These are phyloP conservation scores for Dryadomyces sulphureus DNA, from an alignment of 2,329 filamentous ascomycete species.

Conservation along the genomic window DNA sequence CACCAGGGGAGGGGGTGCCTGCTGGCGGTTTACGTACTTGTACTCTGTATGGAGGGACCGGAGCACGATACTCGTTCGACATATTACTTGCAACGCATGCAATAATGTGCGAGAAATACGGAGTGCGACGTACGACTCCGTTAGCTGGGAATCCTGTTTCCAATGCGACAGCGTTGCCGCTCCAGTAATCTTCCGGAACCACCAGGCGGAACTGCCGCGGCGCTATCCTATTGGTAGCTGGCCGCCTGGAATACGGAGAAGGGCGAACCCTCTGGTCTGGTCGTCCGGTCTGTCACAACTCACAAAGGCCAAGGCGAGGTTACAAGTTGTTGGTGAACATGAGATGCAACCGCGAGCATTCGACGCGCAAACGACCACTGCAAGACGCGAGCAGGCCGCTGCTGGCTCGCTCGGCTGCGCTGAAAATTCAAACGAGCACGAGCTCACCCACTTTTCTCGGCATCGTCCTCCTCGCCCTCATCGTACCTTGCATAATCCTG, in stretches of 20 bases:
- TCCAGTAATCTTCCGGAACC: background rate
- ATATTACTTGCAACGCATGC: background rate
- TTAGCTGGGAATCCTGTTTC: background rate
- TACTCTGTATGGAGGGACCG: background rate
- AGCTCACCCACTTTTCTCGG: background rate
- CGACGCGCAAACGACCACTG: too few relatives aligned
- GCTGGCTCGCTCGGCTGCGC: too few relatives aligned
- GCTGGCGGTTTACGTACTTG: too few relatives aligned
- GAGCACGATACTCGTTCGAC: too few relatives aligned
- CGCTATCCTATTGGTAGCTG: background rate
- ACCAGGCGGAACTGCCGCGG: background rate
- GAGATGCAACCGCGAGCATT: too few relatives aligned
- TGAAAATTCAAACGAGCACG: background rate
- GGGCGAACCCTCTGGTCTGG: too few relatives aligned
- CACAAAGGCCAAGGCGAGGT: background rate
- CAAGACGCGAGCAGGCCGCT: too few relatives aligned
- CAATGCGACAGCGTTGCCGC: background rate
- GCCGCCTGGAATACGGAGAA: background rate
- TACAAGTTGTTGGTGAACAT: background rate
- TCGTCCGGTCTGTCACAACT: background rate
- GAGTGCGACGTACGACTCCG: too few relatives aligned
- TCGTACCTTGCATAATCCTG: conserved; percentile 8
- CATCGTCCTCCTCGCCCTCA: background rate
- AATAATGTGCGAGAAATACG: too few relatives aligned
- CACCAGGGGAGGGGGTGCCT: too few relatives aligned